Base-by-base conservation (phyloP, 805 yeast species). In the Saccharomycopsis schoenii region DNA sequence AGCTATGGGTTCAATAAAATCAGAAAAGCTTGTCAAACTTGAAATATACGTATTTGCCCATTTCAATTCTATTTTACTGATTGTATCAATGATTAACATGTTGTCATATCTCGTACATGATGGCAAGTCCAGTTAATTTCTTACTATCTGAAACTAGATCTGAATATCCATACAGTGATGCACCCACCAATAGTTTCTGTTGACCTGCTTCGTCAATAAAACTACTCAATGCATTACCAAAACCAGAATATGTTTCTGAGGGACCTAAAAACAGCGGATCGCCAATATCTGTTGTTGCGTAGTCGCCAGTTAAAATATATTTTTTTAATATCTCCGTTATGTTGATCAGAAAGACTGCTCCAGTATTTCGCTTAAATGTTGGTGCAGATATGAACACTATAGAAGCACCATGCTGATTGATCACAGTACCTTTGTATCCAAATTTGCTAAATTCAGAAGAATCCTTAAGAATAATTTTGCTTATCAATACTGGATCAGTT, bases 111-210 rank as follows among this genome's bases (percentile, higher is more conserved):
- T 47, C 52, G n/a, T 47, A 47, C 3, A 47, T 47, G 10, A 47
- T 47, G 19, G 52, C 11, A 15, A 47, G 52, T 25, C 80, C 80
- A 0, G 70, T 69, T 39, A 74, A 64, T 47, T 72, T 66, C 11
- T 41, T 63, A 4, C 60, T 37, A 29, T 69, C 66, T 12, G 71
- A 64, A 1, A 66, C 57, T 55, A 68, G 39, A 54, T 73, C 72
- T 14, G 70, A 71, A 58, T 71, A 73, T 9, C 77, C 76, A 60
- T 60, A 73, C 24, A 67, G 68, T 8, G 77, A 74, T 65, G 75
- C 72, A 3, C 81, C 80, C 15, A 78, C 71, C 1, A 76, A 66
- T 56, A 80, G 36, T 52, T 34, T 24, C 5, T 21, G 29, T 10
- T 36, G 17, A 25, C 55, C 58, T 5, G 41, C 54, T 6, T 21